These are phyloP conservation scores for Aspergillus sclerotiicarbonarius DNA, from an alignment of 495 filamentous ascomycete species.

Conservation along the genomic window DNA sequence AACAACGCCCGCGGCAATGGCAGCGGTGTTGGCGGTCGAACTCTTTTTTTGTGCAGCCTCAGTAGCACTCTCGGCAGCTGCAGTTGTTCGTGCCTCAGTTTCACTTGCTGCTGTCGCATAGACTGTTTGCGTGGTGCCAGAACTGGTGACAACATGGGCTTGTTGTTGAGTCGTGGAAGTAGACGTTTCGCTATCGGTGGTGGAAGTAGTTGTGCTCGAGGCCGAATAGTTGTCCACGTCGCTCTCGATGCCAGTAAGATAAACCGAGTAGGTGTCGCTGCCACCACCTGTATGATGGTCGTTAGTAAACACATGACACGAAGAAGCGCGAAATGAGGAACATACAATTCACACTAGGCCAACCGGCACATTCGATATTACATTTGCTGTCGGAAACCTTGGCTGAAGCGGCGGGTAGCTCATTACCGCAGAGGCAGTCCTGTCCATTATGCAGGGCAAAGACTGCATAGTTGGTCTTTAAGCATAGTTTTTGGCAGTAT, in stretches of 20 bases:
- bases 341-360: constrained; percentile 47
- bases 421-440: constrained; percentile 48
- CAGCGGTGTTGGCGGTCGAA: constrained; percentile 59
- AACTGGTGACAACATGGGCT: constrained; percentile 25
- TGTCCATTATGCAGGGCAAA: constrained; percentile 43
- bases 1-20: constrained; percentile 86
- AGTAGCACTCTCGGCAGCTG: constrained; percentile 3
- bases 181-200: constrained; percentile 16
- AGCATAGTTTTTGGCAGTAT: constrained; percentile 45
- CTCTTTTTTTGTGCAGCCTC: constrained; percentile 12
- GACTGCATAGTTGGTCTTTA: constrained; percentile 29
- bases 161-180: constrained; percentile 19
- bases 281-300: constrained; percentile 42
- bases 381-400: constrained; percentile 41
- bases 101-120: constrained; percentile 35
- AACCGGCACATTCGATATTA: constrained; percentile 42
- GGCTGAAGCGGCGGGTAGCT: constrained; percentile 38
- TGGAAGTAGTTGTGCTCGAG: constrained; percentile 19
- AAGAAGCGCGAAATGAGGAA: constrained; percentile 1
- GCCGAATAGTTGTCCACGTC: constrained; percentile 29
- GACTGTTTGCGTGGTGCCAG: constrained; percentile 31
- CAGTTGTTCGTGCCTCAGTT: constrained; percentile 8
- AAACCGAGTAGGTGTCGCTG: constrained; percentile 38
- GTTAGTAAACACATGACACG: not conserved
- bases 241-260: constrained; percentile 38